Evolutionary conservation across 257 asterid genomes (phyloP).

Genomic region (Solanum pinnatisectum): DNA sequence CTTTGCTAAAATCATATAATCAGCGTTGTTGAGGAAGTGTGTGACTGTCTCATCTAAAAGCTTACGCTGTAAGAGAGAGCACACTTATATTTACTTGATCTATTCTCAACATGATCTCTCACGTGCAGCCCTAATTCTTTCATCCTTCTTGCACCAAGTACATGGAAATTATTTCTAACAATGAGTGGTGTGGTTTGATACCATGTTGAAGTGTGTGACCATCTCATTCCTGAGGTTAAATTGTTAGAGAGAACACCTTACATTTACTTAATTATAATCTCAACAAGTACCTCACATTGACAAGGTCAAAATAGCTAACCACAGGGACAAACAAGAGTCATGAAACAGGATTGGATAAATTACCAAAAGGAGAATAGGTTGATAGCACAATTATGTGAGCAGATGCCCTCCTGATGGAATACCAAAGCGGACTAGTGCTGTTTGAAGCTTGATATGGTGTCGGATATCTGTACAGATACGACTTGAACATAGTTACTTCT

Average conservation of each 20-base stretch:
- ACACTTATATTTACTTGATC: not conserved
- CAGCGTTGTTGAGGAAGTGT: too few species aligned
- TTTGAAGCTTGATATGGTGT: conserved; percentile 74
- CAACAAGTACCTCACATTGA: not conserved
- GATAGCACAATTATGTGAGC: conserved; percentile 90
- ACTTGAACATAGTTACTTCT: conserved; percentile 80
- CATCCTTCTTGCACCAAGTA: not conserved
- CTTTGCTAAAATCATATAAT: not conserved
- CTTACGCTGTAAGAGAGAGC: not conserved
- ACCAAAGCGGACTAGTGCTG: conserved; percentile 90
- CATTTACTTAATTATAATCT: not conserved
- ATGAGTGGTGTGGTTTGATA: not conserved
- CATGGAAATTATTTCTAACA: not conserved
- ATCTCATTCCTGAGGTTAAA: not conserved
- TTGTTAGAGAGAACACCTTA: not conserved
- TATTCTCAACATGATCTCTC: not conserved
- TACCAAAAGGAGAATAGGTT: conserved; percentile 94
- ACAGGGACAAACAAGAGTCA: not conserved
- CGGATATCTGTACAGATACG: conserved; percentile 76
- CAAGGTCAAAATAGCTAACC: not conserved
- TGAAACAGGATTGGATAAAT: not conserved
- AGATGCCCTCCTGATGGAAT: conserved; percentile 87
- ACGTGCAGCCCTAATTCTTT: not conserved
- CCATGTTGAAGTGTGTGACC: not conserved
- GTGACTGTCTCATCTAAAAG: not conserved